Base-by-base conservation (phyloP, 2,329 filamentous ascomycete species). In the Phoma herbarum region DNA sequence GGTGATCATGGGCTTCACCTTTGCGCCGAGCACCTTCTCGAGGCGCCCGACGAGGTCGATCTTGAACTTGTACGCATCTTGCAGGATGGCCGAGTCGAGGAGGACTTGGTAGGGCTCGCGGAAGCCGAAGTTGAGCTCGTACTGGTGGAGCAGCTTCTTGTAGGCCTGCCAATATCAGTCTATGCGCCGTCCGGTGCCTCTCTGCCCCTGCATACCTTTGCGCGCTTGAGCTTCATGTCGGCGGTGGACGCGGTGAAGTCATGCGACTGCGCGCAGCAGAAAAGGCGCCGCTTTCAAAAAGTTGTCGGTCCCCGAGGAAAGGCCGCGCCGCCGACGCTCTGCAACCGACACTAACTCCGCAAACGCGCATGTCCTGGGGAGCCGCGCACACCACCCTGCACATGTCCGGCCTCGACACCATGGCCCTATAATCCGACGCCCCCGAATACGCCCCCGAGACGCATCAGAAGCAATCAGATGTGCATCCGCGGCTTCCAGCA, bases 61-160 rank as follows among this genome's bases (percentile, higher is more conserved):
- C 72, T 94, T 95, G 81, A 91, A 95, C 48, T 87, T 86, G 65
- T 90, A 87, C 22, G 93, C 88, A 75, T 96, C 92, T 71, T 86
- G 85, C 50, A 98, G 85, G 69, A 98, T 91, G 64, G 93, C 88
- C 59, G 92, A 91, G 74, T 97, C 93, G 61, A 97, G 88, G 87
- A 68, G 66, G 52, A 68, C 64, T 44, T 98, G 95, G 80, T 97
- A 98, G 11, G 95, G 93, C 79, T 95, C 91, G 68, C 93, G 91
- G 78, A 97, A 97, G 60, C 90, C 90, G 75, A 96, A 97, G 60
- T 88, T 88, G 77, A 94, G 85, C 74, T 89, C 88, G 84, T 93
- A 97, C 75, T 94, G 90, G 79, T 92, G 89, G 89, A 99, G 96
- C 72, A 97, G 88, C 87, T 97, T 97, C 74, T 89, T 87, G 77